phyloP scores from a whole-genome alignment of 495 filamentous ascomycete species.

The Xylaria flabelliformis region DNA sequence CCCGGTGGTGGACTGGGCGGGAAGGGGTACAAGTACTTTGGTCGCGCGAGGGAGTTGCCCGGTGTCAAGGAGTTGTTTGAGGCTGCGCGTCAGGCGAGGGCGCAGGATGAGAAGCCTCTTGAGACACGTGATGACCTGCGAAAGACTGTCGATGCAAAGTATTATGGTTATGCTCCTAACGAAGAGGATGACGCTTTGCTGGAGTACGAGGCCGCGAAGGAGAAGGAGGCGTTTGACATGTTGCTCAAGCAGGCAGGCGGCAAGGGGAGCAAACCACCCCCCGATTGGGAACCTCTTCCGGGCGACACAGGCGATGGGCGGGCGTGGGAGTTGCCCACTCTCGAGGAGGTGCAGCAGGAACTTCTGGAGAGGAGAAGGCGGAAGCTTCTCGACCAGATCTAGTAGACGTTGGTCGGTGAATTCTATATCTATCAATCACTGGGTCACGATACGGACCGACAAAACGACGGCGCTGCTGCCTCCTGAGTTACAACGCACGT shows the following conservation, averaged over 20 bases:
- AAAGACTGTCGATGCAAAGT: slow-evolving; percentile 87
- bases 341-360: slow-evolving; percentile 92
- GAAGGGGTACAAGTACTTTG: slow-evolving; percentile 92
- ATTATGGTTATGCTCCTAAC: slow-evolving; percentile 93
- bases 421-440: not conserved
- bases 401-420: slow-evolving; percentile 24
- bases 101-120: slow-evolving; percentile 62
- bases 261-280: slow-evolving; percentile 56
- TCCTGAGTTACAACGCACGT: not conserved
- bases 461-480: not conserved
- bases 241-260: slow-evolving; percentile 54
- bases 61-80: slow-evolving; percentile 98
- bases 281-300: slow-evolving; percentile 83
- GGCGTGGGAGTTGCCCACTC: slow-evolving; percentile 81
- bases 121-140: slow-evolving; percentile 72
- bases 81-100: slow-evolving; percentile 67
- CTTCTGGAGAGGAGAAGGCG: slow-evolving; percentile 84
- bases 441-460: not conserved
- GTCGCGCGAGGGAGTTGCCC: slow-evolving; percentile 85
- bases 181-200: slow-evolving; percentile 90
- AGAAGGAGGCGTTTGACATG: slow-evolving; percentile 77
- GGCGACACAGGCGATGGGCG: slow-evolving; percentile 84
- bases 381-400: slow-evolving; percentile 71
- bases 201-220: slow-evolving; percentile 81
- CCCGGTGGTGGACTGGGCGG: slow-evolving; percentile 64